Evolutionary conservation across 2,329 filamentous ascomycete species (phyloP), one percentile per base, ranked within the genome.

Genomic region (Beauveria sp.): DNA sequence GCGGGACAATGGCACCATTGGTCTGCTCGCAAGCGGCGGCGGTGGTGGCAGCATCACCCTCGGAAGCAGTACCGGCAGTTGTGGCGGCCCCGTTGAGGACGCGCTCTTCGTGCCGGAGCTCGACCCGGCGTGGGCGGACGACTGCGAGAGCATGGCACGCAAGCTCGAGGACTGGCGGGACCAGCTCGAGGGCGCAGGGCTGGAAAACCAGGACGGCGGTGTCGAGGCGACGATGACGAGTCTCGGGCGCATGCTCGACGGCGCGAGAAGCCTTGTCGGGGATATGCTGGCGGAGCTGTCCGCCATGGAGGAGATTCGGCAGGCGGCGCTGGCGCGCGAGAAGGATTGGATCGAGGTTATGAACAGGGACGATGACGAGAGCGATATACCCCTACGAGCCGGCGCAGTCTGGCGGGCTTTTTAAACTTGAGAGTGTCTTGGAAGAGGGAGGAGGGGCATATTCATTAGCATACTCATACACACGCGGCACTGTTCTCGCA

Each of bases 231-330:
- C 22, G 20, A 71, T 18, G 34, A 68, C 67, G 65, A 82, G 77
- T 63, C 68, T 88, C 60, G 74, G 68, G 24, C 71, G 74, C 31
- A 77, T 85, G 65, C 69, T 88, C 45, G 71, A 70, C 7, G 78
- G 76, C 2, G 83, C 79, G 61, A 71, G 76, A 24, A 68, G 67
- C 18, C 71, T 89, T 50, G 77, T 88, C 14, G 69, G 74, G 53
- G 83, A 80, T 42, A 88, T 88, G 85, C 71, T 86, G 50, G 76
- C 75, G n/a, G 87, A 89, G 74, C 73, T 89, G 64, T 71, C 72
- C n/a, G 64, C 80, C 63, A 89, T 89, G 86, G 78, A 78, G 61
- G 77, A 80, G 67, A 82, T 89, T 61, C 84, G 88, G 72, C 74
- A 73, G 52, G 83, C 85, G 66, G 81, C 83, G 5, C 71, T 84